Evolutionary conservation across 2,329 filamentous ascomycete species (phyloP), one percentile per base, ranked within the genome.

Genomic region (Colletotrichum tanaceti): DNA sequence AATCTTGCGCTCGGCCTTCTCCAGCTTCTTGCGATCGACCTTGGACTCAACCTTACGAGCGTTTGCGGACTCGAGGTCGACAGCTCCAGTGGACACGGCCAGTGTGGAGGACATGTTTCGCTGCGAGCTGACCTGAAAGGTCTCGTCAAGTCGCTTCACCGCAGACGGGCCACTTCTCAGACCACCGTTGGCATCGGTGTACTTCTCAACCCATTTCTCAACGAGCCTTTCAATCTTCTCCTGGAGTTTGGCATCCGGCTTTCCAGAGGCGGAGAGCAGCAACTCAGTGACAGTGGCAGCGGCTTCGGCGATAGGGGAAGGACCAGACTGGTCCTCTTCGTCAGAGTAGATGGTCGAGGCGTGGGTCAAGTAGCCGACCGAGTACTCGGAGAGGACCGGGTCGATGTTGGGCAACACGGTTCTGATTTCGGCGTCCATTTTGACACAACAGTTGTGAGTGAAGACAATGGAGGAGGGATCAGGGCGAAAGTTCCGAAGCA

Each of bases 1-100:
- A 77, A 99, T 96, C 85, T 99, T 99, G 73, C 93, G 88, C 82
- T 99, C 96, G 1, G 96, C 96, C 84, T 99, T 99, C 81, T 99
- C 96, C 22, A 99, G 90, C 86, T 99, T 99, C 90, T 98, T 99
- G 78, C 91, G 90, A 82, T 99, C 96, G 70, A 99, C 96, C 78
- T 95, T 93, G 75, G 95, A 98, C 83, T 99, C 96, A 67, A 99
- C 93, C 83, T 98, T 98, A 75, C 95, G 89, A 46, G 89, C 86
- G 77, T 97, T 97, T 77, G 94, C 94, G 65, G 95, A 97, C 80
- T 99, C 96, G 32, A 99, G 86, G 77, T 99, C 96, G 46, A 99
- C 93, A 68, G 86, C 90, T 63, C 90, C 93, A 61, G 91, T 92
- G 9, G 94, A 89, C 58, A 99, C 89, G 24, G 94, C 95, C 73